A percentile compares a stretch with the other conserved stretches of the same genome.
Evolutionary conservation across 768 basidiomycete species (phyloP).

Genomic region (Mycena metata): DNA sequence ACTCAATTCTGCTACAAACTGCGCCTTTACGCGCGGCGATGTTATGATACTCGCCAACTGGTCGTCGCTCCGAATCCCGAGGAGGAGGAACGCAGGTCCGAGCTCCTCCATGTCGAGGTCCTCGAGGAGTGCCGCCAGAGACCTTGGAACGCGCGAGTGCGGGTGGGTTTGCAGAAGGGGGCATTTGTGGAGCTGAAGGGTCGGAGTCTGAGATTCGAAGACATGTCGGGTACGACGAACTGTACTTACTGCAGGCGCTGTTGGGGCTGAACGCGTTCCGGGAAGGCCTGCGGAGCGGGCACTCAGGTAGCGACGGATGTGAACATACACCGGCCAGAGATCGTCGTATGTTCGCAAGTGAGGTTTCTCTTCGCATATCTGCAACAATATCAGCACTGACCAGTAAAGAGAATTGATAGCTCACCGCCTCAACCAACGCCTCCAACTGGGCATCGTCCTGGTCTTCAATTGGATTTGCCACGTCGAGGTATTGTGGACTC

Average conservation of each 20-base stretch:
- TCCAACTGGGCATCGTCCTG: conserved; percentile 11
- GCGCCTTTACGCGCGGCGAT: not conserved
- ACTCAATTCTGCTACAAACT: not conserved
- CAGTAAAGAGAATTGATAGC: not conserved
- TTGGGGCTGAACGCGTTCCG: too few species aligned
- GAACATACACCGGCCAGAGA: not conserved
- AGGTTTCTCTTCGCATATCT: conserved; percentile 3
- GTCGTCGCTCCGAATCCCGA: not conserved
- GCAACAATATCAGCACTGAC: not conserved
- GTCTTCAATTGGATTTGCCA: not conserved
- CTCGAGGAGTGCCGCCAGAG: not conserved
- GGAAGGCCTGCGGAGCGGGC: conserved; percentile 2
- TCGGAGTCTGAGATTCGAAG: too few species aligned
- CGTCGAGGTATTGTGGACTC: not conserved
- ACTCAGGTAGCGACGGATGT: conserved; percentile 6
- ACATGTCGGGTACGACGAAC: too few species aligned
- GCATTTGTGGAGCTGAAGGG: not conserved
- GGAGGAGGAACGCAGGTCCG: not conserved
- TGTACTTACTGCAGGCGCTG: too few species aligned
- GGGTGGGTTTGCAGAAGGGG: not conserved
- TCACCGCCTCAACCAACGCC: not conserved
- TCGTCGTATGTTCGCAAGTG: not conserved
- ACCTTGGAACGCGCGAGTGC: not conserved
- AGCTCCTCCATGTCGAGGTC: conserved; percentile 2
- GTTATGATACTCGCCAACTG: not conserved